phyloP scores from a whole-genome alignment of 2,329 filamentous ascomycete genomes.

The Scortechinia acanthostroma region DNA sequence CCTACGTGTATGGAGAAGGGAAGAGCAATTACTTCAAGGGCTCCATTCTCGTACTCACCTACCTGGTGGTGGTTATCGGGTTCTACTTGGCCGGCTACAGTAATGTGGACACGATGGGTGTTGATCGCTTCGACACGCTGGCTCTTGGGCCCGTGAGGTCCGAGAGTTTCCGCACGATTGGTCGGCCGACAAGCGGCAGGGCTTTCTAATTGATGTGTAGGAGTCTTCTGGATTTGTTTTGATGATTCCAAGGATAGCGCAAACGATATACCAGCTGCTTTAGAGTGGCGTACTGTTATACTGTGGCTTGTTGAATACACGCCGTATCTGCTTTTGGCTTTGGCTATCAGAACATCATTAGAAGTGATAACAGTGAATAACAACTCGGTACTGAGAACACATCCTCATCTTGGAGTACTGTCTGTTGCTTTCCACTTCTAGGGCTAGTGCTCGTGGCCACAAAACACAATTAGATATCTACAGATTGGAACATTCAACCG shows the following conservation, averaged over 20 bases:
- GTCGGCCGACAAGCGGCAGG: not conserved
- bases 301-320: not conserved
- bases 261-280: no score
- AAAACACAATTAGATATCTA: not conserved
- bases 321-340: not conserved
- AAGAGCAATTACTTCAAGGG: slow-evolving; percentile 99
- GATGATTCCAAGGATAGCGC: no score
- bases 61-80: slow-evolving; percentile 82
- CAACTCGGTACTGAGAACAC: no score
- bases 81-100: slow-evolving; percentile 73
- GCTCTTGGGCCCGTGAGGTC: not conserved
- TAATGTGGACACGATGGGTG: slow-evolving; percentile 10
- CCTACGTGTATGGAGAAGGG: slow-evolving; percentile 95
- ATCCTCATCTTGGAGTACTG: no score
- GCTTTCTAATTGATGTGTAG: not conserved
- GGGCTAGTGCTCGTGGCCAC: not conserved
- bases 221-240: no score
- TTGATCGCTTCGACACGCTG: not conserved
- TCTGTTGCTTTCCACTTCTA: no score
- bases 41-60: slow-evolving; percentile 85
- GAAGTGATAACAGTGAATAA: no score
- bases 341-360: no score
- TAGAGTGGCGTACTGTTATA: not conserved
- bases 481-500: no score
- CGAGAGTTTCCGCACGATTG: not conserved